phyloP scores from a whole-genome alignment of 768 basidiomycete species.

The Lentinula guzmanii region DNA sequence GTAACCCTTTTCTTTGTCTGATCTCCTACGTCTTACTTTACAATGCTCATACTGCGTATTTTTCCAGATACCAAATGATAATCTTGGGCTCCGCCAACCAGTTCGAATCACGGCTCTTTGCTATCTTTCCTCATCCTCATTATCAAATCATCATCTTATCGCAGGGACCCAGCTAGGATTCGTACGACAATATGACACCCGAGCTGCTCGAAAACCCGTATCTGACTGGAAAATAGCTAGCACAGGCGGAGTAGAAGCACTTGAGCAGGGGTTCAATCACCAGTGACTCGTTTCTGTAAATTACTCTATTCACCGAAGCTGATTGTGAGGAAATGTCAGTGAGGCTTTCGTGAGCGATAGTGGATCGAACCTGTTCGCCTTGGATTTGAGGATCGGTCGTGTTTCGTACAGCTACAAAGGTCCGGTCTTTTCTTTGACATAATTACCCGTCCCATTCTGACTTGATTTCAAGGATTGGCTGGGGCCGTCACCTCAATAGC shows the following conservation, averaged over 20 bases:
- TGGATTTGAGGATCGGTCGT: conserved; percentile 67
- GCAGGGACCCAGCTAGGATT: conserved; percentile 74
- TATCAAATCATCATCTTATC: conserved; percentile 41
- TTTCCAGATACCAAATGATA: conserved; percentile 63
- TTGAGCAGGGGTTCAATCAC: conserved; percentile 56
- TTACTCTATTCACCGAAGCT: background rate
- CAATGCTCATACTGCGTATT: background rate
- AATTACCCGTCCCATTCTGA: background rate
- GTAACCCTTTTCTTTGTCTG: conserved; percentile 26
- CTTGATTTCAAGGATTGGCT: conserved; percentile 49
- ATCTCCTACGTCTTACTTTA: background rate
- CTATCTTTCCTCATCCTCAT: conserved; percentile 40
- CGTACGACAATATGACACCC: conserved; percentile 72
- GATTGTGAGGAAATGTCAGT: conserved; percentile 27
- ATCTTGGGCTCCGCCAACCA: conserved; percentile 69
- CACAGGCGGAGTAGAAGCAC: conserved; percentile 50
- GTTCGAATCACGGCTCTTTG: conserved; percentile 68
- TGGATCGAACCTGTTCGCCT: conserved; percentile 53
- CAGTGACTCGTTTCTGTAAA: conserved; percentile 41
- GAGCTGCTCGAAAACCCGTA: conserved; percentile 62
- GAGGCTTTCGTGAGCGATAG: conserved; percentile 67
- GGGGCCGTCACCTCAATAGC: conserved; percentile 67
- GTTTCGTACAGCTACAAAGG: conserved; percentile 66
- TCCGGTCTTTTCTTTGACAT: conserved; percentile 14
- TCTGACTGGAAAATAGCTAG: conserved; percentile 61